These are phyloP conservation scores for Geotrichum fermentans DNA, from an alignment of 1,139 yeast species.

Conservation along the genomic window DNA sequence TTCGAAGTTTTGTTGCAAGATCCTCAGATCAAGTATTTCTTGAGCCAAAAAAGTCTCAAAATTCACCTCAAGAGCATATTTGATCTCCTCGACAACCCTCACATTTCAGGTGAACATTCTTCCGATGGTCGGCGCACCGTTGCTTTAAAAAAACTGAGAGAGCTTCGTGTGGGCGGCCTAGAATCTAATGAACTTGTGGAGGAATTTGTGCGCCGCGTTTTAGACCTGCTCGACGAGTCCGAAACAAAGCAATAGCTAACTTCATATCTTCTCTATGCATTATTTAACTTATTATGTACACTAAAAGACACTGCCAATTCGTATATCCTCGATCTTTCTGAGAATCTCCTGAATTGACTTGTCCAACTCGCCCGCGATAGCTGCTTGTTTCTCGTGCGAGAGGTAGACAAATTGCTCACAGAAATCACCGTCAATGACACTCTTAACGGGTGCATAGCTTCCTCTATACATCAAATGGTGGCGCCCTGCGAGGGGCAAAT, in stretches of 20 bases:
- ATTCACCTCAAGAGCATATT: conserved; percentile 49
- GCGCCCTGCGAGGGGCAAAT: conserved; percentile 53
- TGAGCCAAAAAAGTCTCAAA: conserved; percentile 49
- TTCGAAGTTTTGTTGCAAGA: conserved; percentile 37
- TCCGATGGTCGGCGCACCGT: conserved; percentile 52
- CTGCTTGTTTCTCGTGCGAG: conserved; percentile 40
- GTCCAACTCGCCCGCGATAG: conserved; percentile 52
- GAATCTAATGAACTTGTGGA: conserved; percentile 64
- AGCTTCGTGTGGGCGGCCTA: conserved; percentile 56
- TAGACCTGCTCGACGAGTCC: conserved; percentile 21
- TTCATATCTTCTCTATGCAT: neutral
- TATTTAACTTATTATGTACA: neutral
- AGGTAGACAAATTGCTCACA: conserved; percentile 54
- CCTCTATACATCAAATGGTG: conserved; percentile 68
- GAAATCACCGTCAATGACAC: conserved; percentile 83
- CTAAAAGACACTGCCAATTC: conserved; percentile 45
- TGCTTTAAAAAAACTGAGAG: conserved; percentile 55
- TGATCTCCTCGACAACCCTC: conserved; percentile 45
- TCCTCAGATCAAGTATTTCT: conserved; percentile 41
- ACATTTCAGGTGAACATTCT: conserved; percentile 42
- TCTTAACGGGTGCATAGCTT: conserved; percentile 70
- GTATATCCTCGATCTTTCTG: conserved; percentile 54
- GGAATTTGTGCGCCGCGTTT: conserved; percentile 44
- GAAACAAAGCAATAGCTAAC: neutral
- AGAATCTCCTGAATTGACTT: conserved; percentile 57